phyloP scores from a whole-genome alignment of 192 early-diverging fungal genomes.

The Linnemannia zychae region DNA sequence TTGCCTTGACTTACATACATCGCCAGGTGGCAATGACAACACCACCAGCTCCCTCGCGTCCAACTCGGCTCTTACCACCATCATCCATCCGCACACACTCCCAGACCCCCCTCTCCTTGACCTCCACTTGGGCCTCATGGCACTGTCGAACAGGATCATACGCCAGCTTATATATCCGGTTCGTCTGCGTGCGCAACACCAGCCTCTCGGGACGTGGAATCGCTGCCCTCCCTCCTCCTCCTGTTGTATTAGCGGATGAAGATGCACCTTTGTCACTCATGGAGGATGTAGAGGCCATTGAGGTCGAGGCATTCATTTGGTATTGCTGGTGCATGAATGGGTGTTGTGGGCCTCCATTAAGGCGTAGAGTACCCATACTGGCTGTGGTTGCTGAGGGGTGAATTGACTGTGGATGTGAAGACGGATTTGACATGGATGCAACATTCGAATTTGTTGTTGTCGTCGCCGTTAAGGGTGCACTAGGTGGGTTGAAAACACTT shows the following conservation, averaged over 20 bases:
- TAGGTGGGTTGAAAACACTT: background rate
- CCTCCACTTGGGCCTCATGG: conserved; percentile 43
- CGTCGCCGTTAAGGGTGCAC: background rate
- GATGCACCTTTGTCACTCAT: conserved; percentile 4
- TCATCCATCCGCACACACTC: conserved; percentile 56
- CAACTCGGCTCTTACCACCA: conserved; percentile 45
- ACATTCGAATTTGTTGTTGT: background rate
- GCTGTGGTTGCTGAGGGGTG: background rate
- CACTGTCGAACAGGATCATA: conserved; percentile 46
- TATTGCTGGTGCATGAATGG: conserved; percentile 22
- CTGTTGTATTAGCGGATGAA: background rate
- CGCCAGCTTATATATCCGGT: conserved; percentile 35
- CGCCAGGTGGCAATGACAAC: conserved; percentile 52
- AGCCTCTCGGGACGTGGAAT: conserved; percentile 35
- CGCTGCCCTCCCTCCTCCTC: background rate
- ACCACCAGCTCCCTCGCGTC: conserved; percentile 39
- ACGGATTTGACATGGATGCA: background rate
- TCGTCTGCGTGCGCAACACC: conserved; percentile 47
- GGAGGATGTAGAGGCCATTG: conserved; percentile 32
- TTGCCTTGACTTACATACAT: conserved; percentile 11
- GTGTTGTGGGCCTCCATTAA: background rate
- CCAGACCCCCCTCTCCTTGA: conserved; percentile 48
- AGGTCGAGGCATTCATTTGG: conserved; percentile 17
- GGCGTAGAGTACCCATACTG: background rate
- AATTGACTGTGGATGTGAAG: background rate